A percentile compares a stretch with the other conserved stretches of the same genome.
These are phyloP conservation scores for Anisogramma anomala DNA, from an alignment of 2,329 filamentous ascomycete species.

Conservation along the genomic window DNA sequence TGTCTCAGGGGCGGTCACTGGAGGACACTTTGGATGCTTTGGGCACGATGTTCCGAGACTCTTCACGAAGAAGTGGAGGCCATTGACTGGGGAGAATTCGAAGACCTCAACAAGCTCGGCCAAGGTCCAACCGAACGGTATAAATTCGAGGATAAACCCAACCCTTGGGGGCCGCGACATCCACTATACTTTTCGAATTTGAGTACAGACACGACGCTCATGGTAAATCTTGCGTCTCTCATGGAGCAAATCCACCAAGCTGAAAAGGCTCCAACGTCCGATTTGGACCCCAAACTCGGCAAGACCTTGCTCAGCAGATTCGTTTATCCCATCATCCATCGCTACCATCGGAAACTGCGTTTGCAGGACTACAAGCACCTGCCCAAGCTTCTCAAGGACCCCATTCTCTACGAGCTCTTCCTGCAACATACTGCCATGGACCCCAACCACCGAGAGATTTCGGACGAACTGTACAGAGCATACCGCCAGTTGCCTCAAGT, in stretches of 20 bases:
- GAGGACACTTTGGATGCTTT: slow-evolving; percentile 6
- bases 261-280: not conserved
- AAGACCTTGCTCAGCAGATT: slow-evolving; percentile 8
- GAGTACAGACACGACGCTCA: not conserved
- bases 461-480: slow-evolving; percentile 32
- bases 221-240: slow-evolving; percentile 1
- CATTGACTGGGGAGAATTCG: slow-evolving; percentile 7
- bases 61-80: not conserved
- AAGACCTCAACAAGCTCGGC: not conserved
- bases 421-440: slow-evolving; percentile 21
- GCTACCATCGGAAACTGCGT: slow-evolving; percentile 8
- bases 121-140: too few relatives aligned
- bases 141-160: too few relatives aligned
- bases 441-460: slow-evolving; percentile 22
- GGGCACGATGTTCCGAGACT: slow-evolving; percentile 8
- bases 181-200: too few relatives aligned
- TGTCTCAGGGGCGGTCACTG: slow-evolving; percentile 4
- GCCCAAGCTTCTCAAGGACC: slow-evolving; percentile 29
- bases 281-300: not conserved
- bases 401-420: slow-evolving; percentile 32
- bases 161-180: too few relatives aligned
- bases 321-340: slow-evolving; percentile 6
- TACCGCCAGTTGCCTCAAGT: slow-evolving; percentile 33
- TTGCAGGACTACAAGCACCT: slow-evolving; percentile 24
- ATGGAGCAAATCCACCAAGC: not conserved